phyloP scores from a whole-genome alignment of 2,329 filamentous ascomycete species.

The Chrysoporthe deuterocubensis region DNA sequence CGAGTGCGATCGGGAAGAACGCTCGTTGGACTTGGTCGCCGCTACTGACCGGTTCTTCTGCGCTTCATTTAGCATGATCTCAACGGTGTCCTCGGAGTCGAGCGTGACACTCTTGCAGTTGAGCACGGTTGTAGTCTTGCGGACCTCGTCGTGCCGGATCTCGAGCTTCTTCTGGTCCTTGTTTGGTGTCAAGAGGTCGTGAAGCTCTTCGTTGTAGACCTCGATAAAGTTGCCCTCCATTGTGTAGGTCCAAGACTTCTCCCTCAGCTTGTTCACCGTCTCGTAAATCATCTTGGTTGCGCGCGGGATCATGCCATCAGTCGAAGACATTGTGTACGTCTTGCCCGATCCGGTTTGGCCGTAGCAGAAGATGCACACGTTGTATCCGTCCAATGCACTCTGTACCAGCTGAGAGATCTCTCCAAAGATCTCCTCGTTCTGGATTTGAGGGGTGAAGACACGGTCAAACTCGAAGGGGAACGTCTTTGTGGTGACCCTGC shows the following conservation, averaged over 20 bases:
- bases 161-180: slow-evolving; percentile 82
- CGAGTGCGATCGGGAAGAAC: slow-evolving; percentile 91
- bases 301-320: slow-evolving; percentile 92
- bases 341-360: slow-evolving; percentile 97
- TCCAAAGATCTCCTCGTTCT: slow-evolving; percentile 88
- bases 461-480: slow-evolving; percentile 91
- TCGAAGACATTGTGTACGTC: slow-evolving; percentile 91
- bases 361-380: slow-evolving; percentile 98
- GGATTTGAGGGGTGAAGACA: slow-evolving; percentile 78
- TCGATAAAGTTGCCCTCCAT: slow-evolving; percentile 97
- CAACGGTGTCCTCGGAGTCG: slow-evolving; percentile 78
- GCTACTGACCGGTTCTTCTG: slow-evolving; percentile 88
- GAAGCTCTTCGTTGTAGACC: slow-evolving; percentile 97
- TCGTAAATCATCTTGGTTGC: slow-evolving; percentile 94
- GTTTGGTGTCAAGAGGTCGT: slow-evolving; percentile 73
- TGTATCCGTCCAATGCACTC: slow-evolving; percentile 94
- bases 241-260: slow-evolving; percentile 91
- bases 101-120: slow-evolving; percentile 79
- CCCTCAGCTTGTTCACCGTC: slow-evolving; percentile 79
- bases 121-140: slow-evolving; percentile 80
- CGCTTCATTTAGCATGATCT: slow-evolving; percentile 78
- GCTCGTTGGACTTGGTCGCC: slow-evolving; percentile 95
- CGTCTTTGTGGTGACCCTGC: slow-evolving; percentile 74
- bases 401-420: slow-evolving; percentile 98
- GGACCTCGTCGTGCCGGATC: slow-evolving; percentile 82